Evolutionary conservation across 169 alveolate species (phyloP).

Genomic region (Babesia divergens): DNA sequence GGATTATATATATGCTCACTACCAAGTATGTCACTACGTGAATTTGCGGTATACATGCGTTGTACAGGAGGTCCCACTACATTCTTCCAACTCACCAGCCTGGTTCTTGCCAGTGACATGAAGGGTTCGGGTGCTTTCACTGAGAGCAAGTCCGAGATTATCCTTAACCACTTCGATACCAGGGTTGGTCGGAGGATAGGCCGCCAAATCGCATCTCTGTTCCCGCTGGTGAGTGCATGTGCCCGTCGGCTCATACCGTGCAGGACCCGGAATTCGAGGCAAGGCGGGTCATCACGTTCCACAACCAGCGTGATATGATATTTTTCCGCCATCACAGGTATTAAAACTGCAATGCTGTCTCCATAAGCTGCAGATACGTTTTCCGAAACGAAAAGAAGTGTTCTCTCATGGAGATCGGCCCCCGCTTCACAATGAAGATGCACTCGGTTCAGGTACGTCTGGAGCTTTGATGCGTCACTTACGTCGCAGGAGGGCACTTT

Average conservation of each 20-base stretch:
- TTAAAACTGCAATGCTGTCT: conserved; percentile 12
- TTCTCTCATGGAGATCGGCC: conserved; percentile 97
- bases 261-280: conserved; percentile 94
- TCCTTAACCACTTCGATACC: conserved; percentile 94
- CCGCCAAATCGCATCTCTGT: conserved; percentile 93
- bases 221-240: conserved; percentile 80
- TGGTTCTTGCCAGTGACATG: conserved; percentile 61
- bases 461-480: not conserved
- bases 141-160: conserved; percentile 93
- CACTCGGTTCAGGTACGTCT: conserved; percentile 88
- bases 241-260: not conserved
- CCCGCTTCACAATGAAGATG: conserved; percentile 95
- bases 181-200: conserved; percentile 96
- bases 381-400: conserved; percentile 82
- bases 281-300: conserved; percentile 95
- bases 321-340: conserved; percentile 98
- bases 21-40: conserved; percentile 29
- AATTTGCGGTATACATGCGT: too few species aligned
- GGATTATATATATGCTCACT: conserved; percentile 55
- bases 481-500: conserved; percentile 79
- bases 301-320: conserved; percentile 97
- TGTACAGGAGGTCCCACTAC: conserved; percentile 54
- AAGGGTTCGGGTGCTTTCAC: conserved; percentile 65
- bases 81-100: conserved; percentile 50
- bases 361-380: conserved; percentile 58